A percentile compares a stretch with the other conserved stretches of the same genome.
Evolutionary conservation across 495 filamentous ascomycete genomes (phyloP).

Genomic region (Aspergillus nanangensis): DNA sequence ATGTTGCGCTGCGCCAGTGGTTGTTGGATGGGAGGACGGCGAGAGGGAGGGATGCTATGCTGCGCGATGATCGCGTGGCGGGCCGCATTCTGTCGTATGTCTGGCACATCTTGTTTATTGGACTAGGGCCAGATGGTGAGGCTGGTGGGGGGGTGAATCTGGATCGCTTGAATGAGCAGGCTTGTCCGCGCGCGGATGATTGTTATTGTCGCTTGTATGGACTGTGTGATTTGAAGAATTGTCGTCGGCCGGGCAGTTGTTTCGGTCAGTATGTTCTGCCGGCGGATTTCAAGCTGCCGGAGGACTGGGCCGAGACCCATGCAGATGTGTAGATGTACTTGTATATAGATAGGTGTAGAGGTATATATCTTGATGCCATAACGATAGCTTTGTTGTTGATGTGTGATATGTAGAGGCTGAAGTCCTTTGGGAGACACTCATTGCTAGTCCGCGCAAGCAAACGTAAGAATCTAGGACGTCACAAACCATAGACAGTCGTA

Average conservation of each 20-base stretch:
- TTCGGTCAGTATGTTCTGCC: slow-evolving; percentile 34
- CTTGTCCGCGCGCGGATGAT: slow-evolving; percentile 35
- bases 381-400: too few species aligned
- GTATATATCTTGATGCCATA: too few species aligned
- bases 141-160: slow-evolving; percentile 33
- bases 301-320: slow-evolving; percentile 5
- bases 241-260: slow-evolving; percentile 25
- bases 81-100: slow-evolving; percentile 37
- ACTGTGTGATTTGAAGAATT: slow-evolving; percentile 28
- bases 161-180: slow-evolving; percentile 30
- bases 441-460: too few species aligned
- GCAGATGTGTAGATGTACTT: background rate
- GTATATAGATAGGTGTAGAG: background rate
- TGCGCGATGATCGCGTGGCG: slow-evolving; percentile 32
- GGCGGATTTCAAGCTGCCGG: slow-evolving; percentile 29
- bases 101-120: slow-evolving; percentile 45
- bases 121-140: too few species aligned
- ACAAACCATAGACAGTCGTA: too few species aligned
- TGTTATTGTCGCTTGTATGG: slow-evolving; percentile 45
- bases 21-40: slow-evolving; percentile 28
- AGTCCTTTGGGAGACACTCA: too few species aligned
- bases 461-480: too few species aligned
- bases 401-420: too few species aligned
- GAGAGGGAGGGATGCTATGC: slow-evolving; percentile 20
- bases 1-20: slow-evolving; percentile 40